These are phyloP conservation scores for Coemansia sp. DNA, from an alignment of 192 early-diverging fungal species.

Conservation along the genomic window DNA sequence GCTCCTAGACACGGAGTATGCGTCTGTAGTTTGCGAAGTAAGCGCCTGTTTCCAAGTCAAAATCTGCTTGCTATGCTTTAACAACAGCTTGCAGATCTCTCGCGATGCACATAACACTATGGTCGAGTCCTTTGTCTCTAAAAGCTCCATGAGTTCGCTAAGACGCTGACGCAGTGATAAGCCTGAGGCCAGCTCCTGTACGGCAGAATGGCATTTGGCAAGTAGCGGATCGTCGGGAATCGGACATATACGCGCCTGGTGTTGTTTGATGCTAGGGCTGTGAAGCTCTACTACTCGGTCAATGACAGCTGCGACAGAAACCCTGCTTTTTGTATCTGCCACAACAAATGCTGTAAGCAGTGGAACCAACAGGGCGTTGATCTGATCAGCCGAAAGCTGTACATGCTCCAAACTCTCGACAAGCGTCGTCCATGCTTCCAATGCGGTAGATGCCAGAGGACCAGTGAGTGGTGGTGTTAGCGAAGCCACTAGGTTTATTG, in stretches of 20 bases:
- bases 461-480: conserved; percentile 35
- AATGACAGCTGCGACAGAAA: conserved; percentile 20
- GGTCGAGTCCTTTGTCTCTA: conserved; percentile 38
- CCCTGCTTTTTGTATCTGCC: not conserved
- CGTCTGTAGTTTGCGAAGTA: conserved; percentile 1
- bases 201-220: conserved; percentile 11
- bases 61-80: conserved; percentile 21
- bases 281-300: conserved; percentile 26
- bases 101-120: conserved; percentile 38
- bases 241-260: conserved; percentile 30
- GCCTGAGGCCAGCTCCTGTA: conserved; percentile 10
- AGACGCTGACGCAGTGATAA: conserved; percentile 20
- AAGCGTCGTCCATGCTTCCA: conserved; percentile 35
- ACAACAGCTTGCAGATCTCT: conserved; percentile 26
- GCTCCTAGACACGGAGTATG: no score
- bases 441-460: conserved; percentile 15
- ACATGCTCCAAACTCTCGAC: conserved; percentile 27
- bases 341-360: conserved; percentile 33
- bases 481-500: conserved; percentile 44
- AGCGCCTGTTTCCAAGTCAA: conserved; percentile 36
- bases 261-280: conserved; percentile 10
- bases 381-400: conserved; percentile 28
- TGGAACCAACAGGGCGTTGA: conserved; percentile 49
- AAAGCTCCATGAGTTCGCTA: conserved; percentile 19
- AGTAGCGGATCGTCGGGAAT: conserved; percentile 49